Evolutionary conservation across 345 rosid genomes (phyloP).

Genomic region (Erysimum cheiranthoides): DNA sequence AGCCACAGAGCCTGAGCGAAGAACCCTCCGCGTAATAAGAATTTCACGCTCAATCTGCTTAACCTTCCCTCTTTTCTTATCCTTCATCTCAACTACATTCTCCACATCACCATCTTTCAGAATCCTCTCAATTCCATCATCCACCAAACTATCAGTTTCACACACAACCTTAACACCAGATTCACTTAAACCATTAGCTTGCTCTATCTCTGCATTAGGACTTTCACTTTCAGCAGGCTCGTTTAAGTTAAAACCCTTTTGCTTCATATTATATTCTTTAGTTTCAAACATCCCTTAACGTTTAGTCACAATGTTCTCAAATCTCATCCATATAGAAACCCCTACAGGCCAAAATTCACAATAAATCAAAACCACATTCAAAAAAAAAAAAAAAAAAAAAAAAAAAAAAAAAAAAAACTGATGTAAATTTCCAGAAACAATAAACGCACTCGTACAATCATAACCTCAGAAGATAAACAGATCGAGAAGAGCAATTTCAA

Average conservation of each 20-base stretch:
- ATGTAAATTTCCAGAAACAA: conserved; percentile 8
- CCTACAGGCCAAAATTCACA: conserved; percentile 32
- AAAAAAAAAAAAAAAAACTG: not conserved
- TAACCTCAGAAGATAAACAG: not conserved
- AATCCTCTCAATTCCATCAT: conserved; percentile 39
- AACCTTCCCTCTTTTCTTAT: conserved; percentile 37
- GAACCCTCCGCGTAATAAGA: conserved; percentile 50
- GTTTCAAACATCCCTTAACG: conserved; percentile 15
- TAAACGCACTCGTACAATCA: not conserved
- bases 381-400: not conserved
- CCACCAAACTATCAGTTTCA: conserved; percentile 21
- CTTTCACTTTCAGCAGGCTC: conserved; percentile 24
- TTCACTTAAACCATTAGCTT: conserved; percentile 29
- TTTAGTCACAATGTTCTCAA: conserved; percentile 37
- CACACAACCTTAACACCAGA: conserved; percentile 25
- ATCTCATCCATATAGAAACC: conserved; percentile 45
- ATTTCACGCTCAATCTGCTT: conserved; percentile 29
- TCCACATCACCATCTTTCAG: not conserved
- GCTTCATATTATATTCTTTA: conserved; percentile 31
- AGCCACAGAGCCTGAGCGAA: conserved; percentile 53
- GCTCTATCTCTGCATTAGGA: conserved; percentile 31
- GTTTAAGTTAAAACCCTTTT: conserved; percentile 29
- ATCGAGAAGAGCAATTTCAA: conserved; percentile 10
- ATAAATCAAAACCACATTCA: conserved; percentile 1
- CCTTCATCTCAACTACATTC: conserved; percentile 40